A percentile compares a stretch with the other conserved stretches of the same genome.
Conservation (phyloP, 441 rosid genomes). For the Gossypium davidsonii region DNA sequence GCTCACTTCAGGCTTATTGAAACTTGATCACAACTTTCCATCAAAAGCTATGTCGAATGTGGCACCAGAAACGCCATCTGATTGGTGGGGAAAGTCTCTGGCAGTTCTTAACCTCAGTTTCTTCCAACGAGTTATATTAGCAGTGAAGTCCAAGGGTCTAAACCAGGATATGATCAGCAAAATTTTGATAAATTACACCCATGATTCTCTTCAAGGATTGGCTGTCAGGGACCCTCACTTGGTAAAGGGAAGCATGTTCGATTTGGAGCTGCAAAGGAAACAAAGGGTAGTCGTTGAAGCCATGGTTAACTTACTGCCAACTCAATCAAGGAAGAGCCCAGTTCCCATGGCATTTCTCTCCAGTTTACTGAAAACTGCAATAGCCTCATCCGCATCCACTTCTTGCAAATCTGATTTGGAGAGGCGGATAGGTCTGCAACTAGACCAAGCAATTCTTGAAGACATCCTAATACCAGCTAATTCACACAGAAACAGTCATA, state of each 20-base stretch:
- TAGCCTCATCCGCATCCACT: constrained; percentile 51
- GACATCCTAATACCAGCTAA: constrained; percentile 74
- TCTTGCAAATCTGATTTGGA: constrained; percentile 79
- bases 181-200: constrained; percentile 74
- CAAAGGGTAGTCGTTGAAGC: constrained; percentile 68
- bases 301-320: constrained; percentile 66
- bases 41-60: constrained; percentile 27
- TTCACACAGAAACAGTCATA: constrained; percentile 48
- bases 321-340: constrained; percentile 76
- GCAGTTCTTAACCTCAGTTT: constrained; percentile 61
- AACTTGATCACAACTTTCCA: constrained; percentile 69
- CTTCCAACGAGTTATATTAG: constrained; percentile 75
- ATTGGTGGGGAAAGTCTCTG: constrained; percentile 94
- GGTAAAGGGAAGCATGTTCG: constrained; percentile 51
- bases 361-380: constrained; percentile 69
- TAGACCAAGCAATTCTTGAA: constrained; percentile 92
- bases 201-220: constrained; percentile 71
- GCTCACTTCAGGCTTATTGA: constrained; percentile 75
- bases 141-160: constrained; percentile 82
- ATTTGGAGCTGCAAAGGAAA: constrained; percentile 63
- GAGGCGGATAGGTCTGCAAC: constrained; percentile 79
- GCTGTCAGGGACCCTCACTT: constrained; percentile 50
- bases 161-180: constrained; percentile 93
- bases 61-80: constrained; percentile 73
- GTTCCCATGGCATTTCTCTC: constrained; percentile 91